Conservation (phyloP, 768 basidiomycete species). For the Hemileccinum rubropunctum region DNA sequence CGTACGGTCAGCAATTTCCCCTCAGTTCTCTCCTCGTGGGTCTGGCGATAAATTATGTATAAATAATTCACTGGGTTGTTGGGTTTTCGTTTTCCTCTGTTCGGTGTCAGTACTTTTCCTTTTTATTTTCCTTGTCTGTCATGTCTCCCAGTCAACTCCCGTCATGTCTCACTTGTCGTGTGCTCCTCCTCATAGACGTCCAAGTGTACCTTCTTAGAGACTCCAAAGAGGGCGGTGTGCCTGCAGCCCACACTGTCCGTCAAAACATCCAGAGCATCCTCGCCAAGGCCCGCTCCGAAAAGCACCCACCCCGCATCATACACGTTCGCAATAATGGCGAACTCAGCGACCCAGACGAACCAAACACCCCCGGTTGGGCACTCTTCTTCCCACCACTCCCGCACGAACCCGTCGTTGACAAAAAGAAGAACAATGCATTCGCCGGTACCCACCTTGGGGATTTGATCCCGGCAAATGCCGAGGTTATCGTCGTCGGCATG, state of each 20-base stretch:
- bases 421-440: conserved; percentile 70
- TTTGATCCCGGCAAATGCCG: conserved; percentile 50
- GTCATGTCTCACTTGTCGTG: conserved; percentile 31
- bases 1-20: not conserved
- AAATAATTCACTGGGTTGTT: not conserved
- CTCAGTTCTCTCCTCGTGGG: not conserved
- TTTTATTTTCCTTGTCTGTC: not conserved
- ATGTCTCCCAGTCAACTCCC: conserved; percentile 24
- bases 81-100: not conserved
- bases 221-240: conserved; percentile 52
- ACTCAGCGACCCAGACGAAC: conserved; percentile 58
- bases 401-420: conserved; percentile 58
- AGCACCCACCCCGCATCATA: conserved; percentile 53
- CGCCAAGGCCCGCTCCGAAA: conserved; percentile 44
- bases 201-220: conserved; percentile 50
- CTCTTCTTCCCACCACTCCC: conserved; percentile 52
- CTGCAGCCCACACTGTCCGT: conserved; percentile 40
- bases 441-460: conserved; percentile 52
- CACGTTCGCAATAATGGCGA: conserved; percentile 70
- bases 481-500: conserved; percentile 65
- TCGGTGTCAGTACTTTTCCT: not conserved
- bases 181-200: conserved; percentile 59
- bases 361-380: conserved; percentile 54
- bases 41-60: not conserved
- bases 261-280: conserved; percentile 52